Conservation (phyloP, 768 basidiomycete species). For the Mycena olivaceomarginata region DNA sequence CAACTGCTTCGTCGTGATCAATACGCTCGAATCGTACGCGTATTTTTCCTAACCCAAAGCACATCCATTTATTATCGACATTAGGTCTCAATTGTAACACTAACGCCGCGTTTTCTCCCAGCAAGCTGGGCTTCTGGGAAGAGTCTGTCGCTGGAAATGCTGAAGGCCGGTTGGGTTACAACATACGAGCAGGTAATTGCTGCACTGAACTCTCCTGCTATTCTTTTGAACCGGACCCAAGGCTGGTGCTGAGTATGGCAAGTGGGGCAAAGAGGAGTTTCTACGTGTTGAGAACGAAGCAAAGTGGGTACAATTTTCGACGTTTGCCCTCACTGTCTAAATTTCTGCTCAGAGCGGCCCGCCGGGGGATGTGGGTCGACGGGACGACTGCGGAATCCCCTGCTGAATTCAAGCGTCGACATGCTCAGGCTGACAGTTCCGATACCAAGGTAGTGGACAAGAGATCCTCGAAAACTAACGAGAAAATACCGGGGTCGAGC, state of each 20-base stretch:
- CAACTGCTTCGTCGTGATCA: conserved; percentile 88
- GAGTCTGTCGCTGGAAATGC: conserved; percentile 82
- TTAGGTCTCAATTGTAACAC: conserved; percentile 82
- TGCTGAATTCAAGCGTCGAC: conserved; percentile 86
- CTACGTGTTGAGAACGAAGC: conserved; percentile 78
- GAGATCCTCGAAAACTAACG: neutral
- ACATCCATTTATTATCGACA: conserved; percentile 1
- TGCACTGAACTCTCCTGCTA: neutral
- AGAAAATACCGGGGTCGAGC: neutral
- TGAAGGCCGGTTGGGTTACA: conserved; percentile 84
- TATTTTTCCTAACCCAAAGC: neutral
- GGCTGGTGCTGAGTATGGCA: conserved; percentile 88
- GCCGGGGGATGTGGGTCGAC: conserved; percentile 85
- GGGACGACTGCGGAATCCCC: conserved; percentile 79
- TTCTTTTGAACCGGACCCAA: conserved; percentile 39
- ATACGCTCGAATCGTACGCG: conserved; percentile 87
- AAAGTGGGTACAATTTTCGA: conserved; percentile 65
- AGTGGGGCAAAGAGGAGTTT: conserved; percentile 78
- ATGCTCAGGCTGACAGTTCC: conserved; percentile 55
- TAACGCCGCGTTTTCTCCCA: conserved; percentile 74
- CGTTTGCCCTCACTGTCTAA: conserved; percentile 2
- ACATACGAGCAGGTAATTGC: conserved; percentile 78
- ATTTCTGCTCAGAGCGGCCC: conserved; percentile 65
- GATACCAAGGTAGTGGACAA: conserved; percentile 39
- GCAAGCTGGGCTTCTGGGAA: conserved; percentile 66